Evolutionary conservation across 139 green algal species (phyloP), one percentile per base, ranked within the genome.

Genomic region (Closterium sp.): DNA sequence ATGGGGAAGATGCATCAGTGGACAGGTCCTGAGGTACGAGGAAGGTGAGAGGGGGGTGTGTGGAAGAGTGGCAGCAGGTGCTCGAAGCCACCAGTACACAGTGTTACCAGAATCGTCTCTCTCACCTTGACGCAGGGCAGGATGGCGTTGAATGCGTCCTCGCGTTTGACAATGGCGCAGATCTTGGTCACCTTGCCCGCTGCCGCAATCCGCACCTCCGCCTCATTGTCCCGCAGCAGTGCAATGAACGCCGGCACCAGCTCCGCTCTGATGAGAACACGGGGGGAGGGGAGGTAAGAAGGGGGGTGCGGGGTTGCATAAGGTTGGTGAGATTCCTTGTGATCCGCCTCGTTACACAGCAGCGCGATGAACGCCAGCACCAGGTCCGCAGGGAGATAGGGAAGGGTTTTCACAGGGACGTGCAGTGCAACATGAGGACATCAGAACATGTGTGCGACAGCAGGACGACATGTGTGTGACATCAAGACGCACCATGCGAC

Each of bases 11-110:
- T 38, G 32, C 32, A 38, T 38, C 32, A 38, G 32, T 38, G 32
- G 32, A 38, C 32, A 38, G 32, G 32, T 38, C 32, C 32, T 38
- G 32, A 38, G 32, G 32, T 3, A 38, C 2, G 32, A 38, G 32
- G 32, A 3, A 38, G 32, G 32, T 38, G 32, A 38, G 32, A 38
- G 32, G 32, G 3, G 32, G 32, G 32, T 2, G 32, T 3, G 32
- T 7, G 95, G 94, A 99, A 99, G 6, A 99, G 96, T 4, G 98
- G 98, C 88, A 99, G 95, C 79, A 99, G 96, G 89, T 98, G 96
- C 84, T 98, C 96, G 70, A 99, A n/a, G n/a, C n/a, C n/a, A n/a
- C n/a, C n/a, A n/a, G n/a, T n/a, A n/a, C n/a, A n/a, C n/a, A n/a
- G n/a, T n/a, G n/a, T n/a, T n/a, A 2, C 32, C 32, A 3, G 32